Base-by-base conservation (phyloP, 2,329 filamentous ascomycete species). In the Colletotrichum tofieldiae region DNA sequence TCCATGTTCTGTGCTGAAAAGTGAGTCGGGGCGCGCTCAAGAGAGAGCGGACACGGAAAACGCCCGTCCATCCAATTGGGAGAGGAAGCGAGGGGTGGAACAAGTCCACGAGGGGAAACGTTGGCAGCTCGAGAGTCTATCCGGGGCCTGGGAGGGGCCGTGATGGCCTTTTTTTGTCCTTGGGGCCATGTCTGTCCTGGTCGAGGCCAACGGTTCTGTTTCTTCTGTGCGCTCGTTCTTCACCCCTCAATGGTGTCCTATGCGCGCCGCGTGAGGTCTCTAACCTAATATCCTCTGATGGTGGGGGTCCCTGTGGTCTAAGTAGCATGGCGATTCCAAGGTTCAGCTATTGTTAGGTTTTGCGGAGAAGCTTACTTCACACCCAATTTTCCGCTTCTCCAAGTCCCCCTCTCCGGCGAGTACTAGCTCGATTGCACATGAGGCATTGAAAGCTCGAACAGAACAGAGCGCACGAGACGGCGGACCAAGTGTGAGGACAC, bases 301-400 rank as follows among this genome's bases (percentile, higher is more conserved):
- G 11, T 32, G 23, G 20, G 20, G 6, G 11, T 11, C 7, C 9
- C 41, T 23, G 52, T 20, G 37, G 37, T 20, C 6, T 3, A 32
- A 32, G 29, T 14, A 49, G 9, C n/a, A 49, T 43, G 32, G 32
- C 9, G 41, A 23, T 32, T 49, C 32, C 39, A 51, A 29, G 51
- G 51, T 56, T 58, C 29, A 52, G 66, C 66, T 58, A 70, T 70
- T 59, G 55, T 67, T 60, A 29, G 52, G 43, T 59, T 51, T 41
- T 43, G 45, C 52, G 54, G 26, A 45, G 67, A 70, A 70, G 54
- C 45, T 70, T 59, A 64, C 47, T 23, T 29, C 54, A 35, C 62
- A 32, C 45, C 45, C 62, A 32, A 32, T 39, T 37, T n/a, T 58
- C 23, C 26, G 49, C 26, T 64, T 35, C 18, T 16, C 59, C 6